Evolutionary conservation across 2,329 filamentous ascomycete species (phyloP), one percentile per base, ranked within the genome.

Genomic region (Fusarium continuum): DNA sequence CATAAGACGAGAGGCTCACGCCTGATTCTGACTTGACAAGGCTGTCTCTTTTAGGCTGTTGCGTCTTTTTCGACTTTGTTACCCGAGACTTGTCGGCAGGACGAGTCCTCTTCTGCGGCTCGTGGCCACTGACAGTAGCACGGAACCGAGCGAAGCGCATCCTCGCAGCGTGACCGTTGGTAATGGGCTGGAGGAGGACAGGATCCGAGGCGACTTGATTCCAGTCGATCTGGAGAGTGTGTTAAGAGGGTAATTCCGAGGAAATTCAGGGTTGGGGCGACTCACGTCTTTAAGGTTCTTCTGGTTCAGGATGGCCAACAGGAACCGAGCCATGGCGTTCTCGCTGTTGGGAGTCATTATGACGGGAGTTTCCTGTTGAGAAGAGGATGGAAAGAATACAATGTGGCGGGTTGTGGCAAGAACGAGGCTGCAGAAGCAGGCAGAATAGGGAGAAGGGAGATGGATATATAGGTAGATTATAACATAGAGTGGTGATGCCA

Each of bases 211-310:
- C 85, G 38, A 87, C 85, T 69, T 79, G 74, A 58, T 82, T 82
- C 85, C 85, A 87, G 71, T 87, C 82, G 68, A 87, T 85, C 85
- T 87, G 52, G 19, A 43, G 19, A 39, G 22, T 38, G 50, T 41
- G 61, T 67, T 70, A 51, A 65, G 55, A 55, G n/a, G n/a, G 26
- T 32, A 16, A 20, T 45, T 26, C 10, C 8, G 8, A 34, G 36
- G 40, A 16, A 19, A 25, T 43, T 51, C 13, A 29, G 29, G 20
- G n/a, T 49, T 17, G 29, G 4, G 25, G 31, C 4, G 19, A 58
- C 85, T 79, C 74, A 87, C 85, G 75, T 87, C 83, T 69, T 85
- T 87, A 47, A 87, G 79, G 55, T 80, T 83, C 74, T 85, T 86
- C 75, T 87, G 85, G 72, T 81, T 80, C 55, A 87, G 69, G 56